These are phyloP conservation scores for Ceratocystis albifundus DNA, from an alignment of 2,329 filamentous ascomycete genomes.

Conservation along the genomic window DNA sequence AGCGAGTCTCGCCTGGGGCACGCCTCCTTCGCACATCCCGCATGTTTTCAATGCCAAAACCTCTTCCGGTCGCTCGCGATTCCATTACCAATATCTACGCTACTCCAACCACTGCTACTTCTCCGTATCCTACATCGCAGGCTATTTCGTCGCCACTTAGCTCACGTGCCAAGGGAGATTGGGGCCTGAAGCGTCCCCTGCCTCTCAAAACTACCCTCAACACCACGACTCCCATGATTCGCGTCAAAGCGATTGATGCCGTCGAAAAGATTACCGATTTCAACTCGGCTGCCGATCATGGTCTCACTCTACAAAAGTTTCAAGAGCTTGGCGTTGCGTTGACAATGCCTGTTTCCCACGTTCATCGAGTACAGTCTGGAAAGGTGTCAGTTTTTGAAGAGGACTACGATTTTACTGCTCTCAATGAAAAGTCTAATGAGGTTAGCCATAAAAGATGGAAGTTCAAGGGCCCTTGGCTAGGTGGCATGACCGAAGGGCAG, in stretches of 20 bases:
- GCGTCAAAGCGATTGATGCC: slow-evolving; percentile 69
- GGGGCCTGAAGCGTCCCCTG: slow-evolving; percentile 80
- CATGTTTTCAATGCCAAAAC: slow-evolving; percentile 73
- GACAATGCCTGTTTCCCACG: slow-evolving; percentile 37
- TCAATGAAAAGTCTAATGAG: slow-evolving; percentile 29
- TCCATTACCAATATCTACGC: slow-evolving; percentile 32
- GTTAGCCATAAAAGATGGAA: slow-evolving; percentile 48
- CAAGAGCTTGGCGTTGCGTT: slow-evolving; percentile 69
- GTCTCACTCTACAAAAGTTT: slow-evolving; percentile 71
- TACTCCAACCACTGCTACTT: slow-evolving; percentile 44
- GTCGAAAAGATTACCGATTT: slow-evolving; percentile 85
- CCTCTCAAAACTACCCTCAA: slow-evolving; percentile 63
- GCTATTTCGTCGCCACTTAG: slow-evolving; percentile 65
- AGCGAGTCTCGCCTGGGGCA: slow-evolving; percentile 46
- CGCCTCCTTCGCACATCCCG: slow-evolving; percentile 74
- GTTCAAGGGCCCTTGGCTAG: slow-evolving; percentile 55
- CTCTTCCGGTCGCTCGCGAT: slow-evolving; percentile 53
- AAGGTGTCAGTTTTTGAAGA: slow-evolving; percentile 44
- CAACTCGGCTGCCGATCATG: slow-evolving; percentile 68
- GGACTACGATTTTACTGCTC: slow-evolving; percentile 42
- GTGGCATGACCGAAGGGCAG: slow-evolving; percentile 48
- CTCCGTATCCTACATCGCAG: slow-evolving; percentile 68
- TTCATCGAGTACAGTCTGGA: slow-evolving; percentile 23
- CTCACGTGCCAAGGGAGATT: slow-evolving; percentile 69
- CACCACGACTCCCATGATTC: slow-evolving; percentile 61